Conservation (phyloP, 306 rosid genomes). For the Cucurbita moschata region DNA sequence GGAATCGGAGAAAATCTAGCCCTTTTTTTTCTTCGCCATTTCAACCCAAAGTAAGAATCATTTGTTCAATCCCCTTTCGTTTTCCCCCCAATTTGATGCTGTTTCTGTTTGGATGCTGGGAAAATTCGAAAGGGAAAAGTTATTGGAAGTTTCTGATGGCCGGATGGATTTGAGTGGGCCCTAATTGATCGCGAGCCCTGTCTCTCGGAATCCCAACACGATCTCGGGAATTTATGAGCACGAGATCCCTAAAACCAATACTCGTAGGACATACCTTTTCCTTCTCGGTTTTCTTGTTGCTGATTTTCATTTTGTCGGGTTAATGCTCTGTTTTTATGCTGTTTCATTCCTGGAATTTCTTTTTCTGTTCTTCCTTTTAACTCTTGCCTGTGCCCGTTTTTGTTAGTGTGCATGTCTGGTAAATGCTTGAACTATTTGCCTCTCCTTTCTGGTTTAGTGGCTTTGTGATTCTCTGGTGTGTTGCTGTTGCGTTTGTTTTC, state of each 20-base stretch:
- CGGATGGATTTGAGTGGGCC: conserved; percentile 23
- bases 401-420: not conserved
- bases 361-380: not conserved
- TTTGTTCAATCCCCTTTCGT: not conserved
- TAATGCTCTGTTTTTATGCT: not conserved
- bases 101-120: conserved; percentile 16
- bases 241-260: conserved; percentile 44
- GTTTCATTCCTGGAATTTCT: not conserved
- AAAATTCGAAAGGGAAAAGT: conserved; percentile 14
- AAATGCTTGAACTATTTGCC: too few relatives aligned
- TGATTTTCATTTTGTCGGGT: not conserved
- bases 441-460: not conserved
- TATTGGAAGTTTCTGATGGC: conserved; percentile 9
- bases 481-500: not conserved
- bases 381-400: not conserved
- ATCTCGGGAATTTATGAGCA: conserved; percentile 41
- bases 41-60: not conserved
- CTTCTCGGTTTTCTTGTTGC: not conserved
- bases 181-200: conserved; percentile 28
- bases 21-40: not conserved
- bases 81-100: not conserved
- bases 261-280: conserved; percentile 26
- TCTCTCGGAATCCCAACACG: conserved; percentile 26
- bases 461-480: not conserved
- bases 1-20: conserved; percentile 6